Conservation (phyloP, 1,139 yeast genomes). For the Yamadazyma siamensis region DNA sequence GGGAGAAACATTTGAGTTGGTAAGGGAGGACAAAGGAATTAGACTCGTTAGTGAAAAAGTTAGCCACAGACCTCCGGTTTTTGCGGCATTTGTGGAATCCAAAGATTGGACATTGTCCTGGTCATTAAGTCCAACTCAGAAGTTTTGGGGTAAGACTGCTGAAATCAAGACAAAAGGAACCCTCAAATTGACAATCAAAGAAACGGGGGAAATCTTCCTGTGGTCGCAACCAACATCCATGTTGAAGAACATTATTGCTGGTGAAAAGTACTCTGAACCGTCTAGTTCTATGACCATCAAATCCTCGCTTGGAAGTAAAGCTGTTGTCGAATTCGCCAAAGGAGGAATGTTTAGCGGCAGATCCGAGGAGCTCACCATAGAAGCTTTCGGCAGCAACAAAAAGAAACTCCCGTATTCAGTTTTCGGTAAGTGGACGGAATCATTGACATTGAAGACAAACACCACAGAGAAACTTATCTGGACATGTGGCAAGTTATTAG, state of each 20-base stretch:
- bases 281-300: slow-evolving; percentile 62
- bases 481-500: slow-evolving; percentile 65
- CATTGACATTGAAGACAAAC: slow-evolving; percentile 42
- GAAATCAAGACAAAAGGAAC: slow-evolving; percentile 78
- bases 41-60: slow-evolving; percentile 78
- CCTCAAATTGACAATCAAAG: slow-evolving; percentile 51
- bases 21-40: slow-evolving; percentile 71
- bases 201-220: slow-evolving; percentile 67
- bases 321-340: slow-evolving; percentile 69
- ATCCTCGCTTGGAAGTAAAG: slow-evolving; percentile 64
- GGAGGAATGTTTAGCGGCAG: slow-evolving; percentile 82
- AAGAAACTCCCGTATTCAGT: slow-evolving; percentile 41
- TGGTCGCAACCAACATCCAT: slow-evolving; percentile 85
- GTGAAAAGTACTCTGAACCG: slow-evolving; percentile 95
- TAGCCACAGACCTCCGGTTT: slow-evolving; percentile 74
- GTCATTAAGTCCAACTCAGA: slow-evolving; percentile 78
- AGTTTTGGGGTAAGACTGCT: slow-evolving; percentile 92
- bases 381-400: slow-evolving; percentile 42
- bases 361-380: slow-evolving; percentile 70
- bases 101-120: slow-evolving; percentile 72
- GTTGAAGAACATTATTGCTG: slow-evolving; percentile 85
- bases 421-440: slow-evolving; percentile 77
- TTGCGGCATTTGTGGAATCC: slow-evolving; percentile 77
- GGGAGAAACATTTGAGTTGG: slow-evolving; percentile 85
- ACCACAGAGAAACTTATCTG: slow-evolving; percentile 53